A percentile compares a stretch with the other conserved stretches of the same genome.
These are phyloP conservation scores for Panus rudis DNA, from an alignment of 768 basidiomycete species.

Conservation along the genomic window DNA sequence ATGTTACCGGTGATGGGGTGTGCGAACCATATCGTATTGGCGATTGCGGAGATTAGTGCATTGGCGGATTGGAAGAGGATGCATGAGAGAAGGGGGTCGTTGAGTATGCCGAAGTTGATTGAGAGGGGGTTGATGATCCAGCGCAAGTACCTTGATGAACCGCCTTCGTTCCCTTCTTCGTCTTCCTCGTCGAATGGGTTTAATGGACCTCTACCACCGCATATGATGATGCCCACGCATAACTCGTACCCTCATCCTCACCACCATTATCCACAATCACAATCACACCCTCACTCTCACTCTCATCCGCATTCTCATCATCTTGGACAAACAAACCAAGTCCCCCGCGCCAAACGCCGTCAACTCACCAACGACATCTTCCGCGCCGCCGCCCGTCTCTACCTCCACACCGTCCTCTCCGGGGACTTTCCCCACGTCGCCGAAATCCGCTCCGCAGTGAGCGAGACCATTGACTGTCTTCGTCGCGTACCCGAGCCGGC, in stretches of 20 bases:
- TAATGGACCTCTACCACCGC: background rate
- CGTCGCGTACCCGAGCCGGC: slow-evolving; percentile 28
- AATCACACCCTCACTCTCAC: too few relatives aligned
- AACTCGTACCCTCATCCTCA: too few relatives aligned
- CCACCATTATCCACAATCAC: too few relatives aligned
- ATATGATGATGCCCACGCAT: too few relatives aligned
- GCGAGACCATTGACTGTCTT: slow-evolving; percentile 46
- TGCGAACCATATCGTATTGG: slow-evolving; percentile 72
- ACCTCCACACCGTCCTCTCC: slow-evolving; percentile 71
- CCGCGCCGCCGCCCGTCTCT: slow-evolving; percentile 66
- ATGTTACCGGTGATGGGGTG: slow-evolving; percentile 86
- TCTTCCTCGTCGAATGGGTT: background rate
- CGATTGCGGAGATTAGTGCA: slow-evolving; percentile 64
- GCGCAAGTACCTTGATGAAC: slow-evolving; percentile 26
- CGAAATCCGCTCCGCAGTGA: slow-evolving; percentile 52
- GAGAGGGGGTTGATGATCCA: slow-evolving; percentile 47
- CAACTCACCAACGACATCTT: slow-evolving; percentile 44
- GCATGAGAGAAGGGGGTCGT: slow-evolving; percentile 31
- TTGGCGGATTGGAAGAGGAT: slow-evolving; percentile 61
- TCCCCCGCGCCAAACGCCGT: slow-evolving; percentile 17
- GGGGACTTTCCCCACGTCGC: slow-evolving; percentile 60
- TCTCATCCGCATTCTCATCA: too few relatives aligned
- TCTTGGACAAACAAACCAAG: background rate
- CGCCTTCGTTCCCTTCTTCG: background rate
- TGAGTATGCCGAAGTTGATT: slow-evolving; percentile 59